phyloP scores from a whole-genome alignment of 495 filamentous ascomycete species.

The Lophium mytilinum region DNA sequence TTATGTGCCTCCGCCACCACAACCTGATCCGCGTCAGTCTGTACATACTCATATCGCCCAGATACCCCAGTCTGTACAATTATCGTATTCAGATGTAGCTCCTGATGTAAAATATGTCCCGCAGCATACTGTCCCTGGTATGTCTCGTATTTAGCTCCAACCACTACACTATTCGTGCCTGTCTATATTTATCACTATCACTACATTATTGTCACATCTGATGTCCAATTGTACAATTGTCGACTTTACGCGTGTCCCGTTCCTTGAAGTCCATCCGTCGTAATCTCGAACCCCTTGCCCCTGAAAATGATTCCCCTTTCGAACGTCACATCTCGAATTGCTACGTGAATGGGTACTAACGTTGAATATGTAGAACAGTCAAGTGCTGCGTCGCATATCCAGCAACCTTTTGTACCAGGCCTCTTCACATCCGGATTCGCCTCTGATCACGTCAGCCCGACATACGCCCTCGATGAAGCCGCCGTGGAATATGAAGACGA shows the following conservation, averaged over 20 bases:
- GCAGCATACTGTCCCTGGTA: constrained; percentile 25
- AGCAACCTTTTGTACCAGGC: constrained; percentile 1
- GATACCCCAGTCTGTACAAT: constrained; percentile 13
- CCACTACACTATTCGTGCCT: background rate
- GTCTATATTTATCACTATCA: constrained; percentile 11
- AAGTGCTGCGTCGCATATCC: constrained; percentile 2
- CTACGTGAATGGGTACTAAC: constrained; percentile 9
- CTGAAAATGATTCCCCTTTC: too few relatives aligned
- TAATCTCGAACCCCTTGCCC: background rate
- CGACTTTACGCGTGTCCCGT: constrained; percentile 8
- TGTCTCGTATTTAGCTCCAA: constrained; percentile 24
- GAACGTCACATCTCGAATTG: background rate
- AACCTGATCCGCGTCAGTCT: background rate
- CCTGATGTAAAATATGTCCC: constrained; percentile 25
- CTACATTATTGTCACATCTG: constrained; percentile 3
- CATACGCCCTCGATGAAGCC: constrained; percentile 28
- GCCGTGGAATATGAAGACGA: constrained; percentile 46
- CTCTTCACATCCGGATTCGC: constrained; percentile 14
- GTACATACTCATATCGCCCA: constrained; percentile 12
- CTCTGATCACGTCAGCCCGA: constrained; percentile 28
- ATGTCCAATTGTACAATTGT: constrained; percentile 24
- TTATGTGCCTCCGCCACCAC: constrained; percentile 1
- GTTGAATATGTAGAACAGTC: constrained; percentile 19
- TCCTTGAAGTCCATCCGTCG: background rate
- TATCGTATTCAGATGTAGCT: constrained; percentile 8